A percentile compares a stretch with the other conserved stretches of the same genome.
phyloP scores from a whole-genome alignment of 2,329 filamentous ascomycete species.

The Colletotrichum sp. region DNA sequence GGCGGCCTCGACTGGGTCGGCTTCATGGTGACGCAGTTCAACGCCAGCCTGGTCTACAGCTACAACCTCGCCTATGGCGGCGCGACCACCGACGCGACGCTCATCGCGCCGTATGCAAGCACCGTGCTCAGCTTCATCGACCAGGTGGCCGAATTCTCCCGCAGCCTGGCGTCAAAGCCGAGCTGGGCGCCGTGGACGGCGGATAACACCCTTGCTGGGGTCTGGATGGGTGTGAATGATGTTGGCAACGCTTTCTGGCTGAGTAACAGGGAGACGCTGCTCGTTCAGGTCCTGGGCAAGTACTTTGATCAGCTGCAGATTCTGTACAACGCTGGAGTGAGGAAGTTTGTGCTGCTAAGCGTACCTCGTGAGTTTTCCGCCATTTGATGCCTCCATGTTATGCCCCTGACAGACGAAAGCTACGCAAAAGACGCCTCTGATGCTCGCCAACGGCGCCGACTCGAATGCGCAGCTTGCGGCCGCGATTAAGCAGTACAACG shows the following conservation, averaged over 20 bases:
- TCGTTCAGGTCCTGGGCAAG: conserved; percentile 42
- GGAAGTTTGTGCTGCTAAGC: conserved; percentile 53
- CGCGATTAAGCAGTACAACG: conserved; percentile 44
- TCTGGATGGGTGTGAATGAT: conserved; percentile 64
- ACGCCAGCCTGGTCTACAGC: conserved; percentile 43
- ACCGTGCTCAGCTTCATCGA: conserved; percentile 57
- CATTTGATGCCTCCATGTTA: not conserved
- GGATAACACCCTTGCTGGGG: conserved; percentile 49
- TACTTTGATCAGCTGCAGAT: conserved; percentile 48
- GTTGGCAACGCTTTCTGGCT: conserved; percentile 53
- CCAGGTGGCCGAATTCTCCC: conserved; percentile 50
- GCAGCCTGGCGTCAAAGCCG: conserved; percentile 33
- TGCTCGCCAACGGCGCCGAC: conserved; percentile 29
- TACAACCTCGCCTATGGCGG: conserved; percentile 59
- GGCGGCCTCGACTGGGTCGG: conserved; percentile 56
- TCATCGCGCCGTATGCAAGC: conserved; percentile 52
- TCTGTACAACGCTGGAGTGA: conserved; percentile 48
- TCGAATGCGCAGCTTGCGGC: conserved; percentile 33
- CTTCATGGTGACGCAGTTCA: conserved; percentile 46
- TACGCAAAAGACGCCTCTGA: conserved; percentile 42
- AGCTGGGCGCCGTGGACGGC: conserved; percentile 45
- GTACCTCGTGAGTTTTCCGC: conserved; percentile 41
- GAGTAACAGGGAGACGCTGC: conserved; percentile 27
- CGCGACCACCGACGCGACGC: conserved; percentile 51
- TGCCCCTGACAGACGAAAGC: conserved; percentile 28